Evolutionary conservation across 2,329 filamentous ascomycete genomes (phyloP), one percentile per base, ranked within the genome.

Genomic region (Colletotrichum spaethianum): DNA sequence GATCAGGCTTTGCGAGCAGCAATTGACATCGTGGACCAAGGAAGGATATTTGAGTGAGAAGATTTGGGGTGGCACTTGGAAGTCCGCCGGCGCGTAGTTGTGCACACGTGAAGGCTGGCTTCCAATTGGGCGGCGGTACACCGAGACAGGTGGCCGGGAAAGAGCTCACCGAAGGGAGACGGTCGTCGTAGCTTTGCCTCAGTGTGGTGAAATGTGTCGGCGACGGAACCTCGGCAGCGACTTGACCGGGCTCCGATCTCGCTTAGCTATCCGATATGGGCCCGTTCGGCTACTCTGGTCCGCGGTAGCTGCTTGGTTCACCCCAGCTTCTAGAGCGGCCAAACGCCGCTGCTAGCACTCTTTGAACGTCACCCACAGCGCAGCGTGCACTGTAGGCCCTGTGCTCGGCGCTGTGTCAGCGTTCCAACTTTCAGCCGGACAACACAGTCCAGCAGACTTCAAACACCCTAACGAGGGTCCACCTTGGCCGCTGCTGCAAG

Each of bases 201-300:
- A 57, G 12, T 23, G 36, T 11, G 55, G n/a, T 20, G 11, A 36
- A 20, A n/a, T n/a, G 52, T 9, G 7, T 23, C 56, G 14, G 14
- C 7, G 33, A 7, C 4, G 26, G 57, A 7, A 4, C 40, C 9
- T 33, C 55, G 55, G 56, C 6, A 9, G 44, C 3, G 20, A 28
- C 7, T 23, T 12, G n/a, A 36, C 61, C 33, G 38, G 5, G 14
- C 40, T 66, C 67, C 63, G 67, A 67, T 60, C 55, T 66, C 67
- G 67, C 63, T 66, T 53, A 20, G 4, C 9, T 16, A 23, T 23
- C 5, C 33, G 6, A 26, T 38, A 8, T 12, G 18, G 28, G 55
- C 18, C 44, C 23, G 7, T 46, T n/a, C 26, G 20, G 26, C 38
- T 33, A 53, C 33, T 53, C 6, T 53, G 50, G 6, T 33, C 28